Evolutionary conservation across 129 eudicot species (phyloP).

Genomic region (carrot (Daucus carota)): DH1_v3.0 NC_030383.2:47904001-47904500

Average conservation of each 20-base stretch:
- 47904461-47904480: constrained; percentile 80
- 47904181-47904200: constrained; percentile 43
- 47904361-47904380: constrained; percentile 75
- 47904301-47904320: constrained; percentile 86
- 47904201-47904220: constrained; percentile 52
- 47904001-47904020: constrained; percentile 42
- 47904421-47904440: constrained; percentile 65
- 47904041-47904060: constrained; percentile 60
- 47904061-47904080: constrained; percentile 79
- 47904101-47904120: constrained; percentile 66
- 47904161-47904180: constrained; percentile 61
- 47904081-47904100: constrained; percentile 84
- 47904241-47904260: constrained; percentile 66
- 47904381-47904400: constrained; percentile 53
- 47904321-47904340: constrained; percentile 84
- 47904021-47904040: constrained; percentile 49
- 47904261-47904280: constrained; percentile 49
- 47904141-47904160: constrained; percentile 53
- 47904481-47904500: constrained; percentile 60
- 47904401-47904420: constrained; percentile 53
- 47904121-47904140: constrained; percentile 71
- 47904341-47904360: constrained; percentile 63
- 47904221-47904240: constrained; percentile 16
- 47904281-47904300: constrained; percentile 62
- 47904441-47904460: constrained; percentile 69